Evolutionary conservation across 495 filamentous ascomycete genomes (phyloP).

Genomic region (Neurospora sp.): DNA sequence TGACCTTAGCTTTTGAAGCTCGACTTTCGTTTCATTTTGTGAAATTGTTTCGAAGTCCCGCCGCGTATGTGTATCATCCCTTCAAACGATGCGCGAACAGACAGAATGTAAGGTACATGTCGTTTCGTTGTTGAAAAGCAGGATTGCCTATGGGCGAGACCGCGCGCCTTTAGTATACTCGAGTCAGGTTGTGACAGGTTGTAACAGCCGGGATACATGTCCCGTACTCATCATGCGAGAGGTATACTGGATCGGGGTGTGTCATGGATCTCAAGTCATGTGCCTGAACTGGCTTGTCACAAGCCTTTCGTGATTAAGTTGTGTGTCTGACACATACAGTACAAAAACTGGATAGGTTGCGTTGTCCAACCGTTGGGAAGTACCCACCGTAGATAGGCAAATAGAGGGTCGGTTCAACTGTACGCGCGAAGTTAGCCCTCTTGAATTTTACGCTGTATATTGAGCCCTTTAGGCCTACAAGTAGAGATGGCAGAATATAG

Average conservation of each 20-base stretch:
- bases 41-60: not conserved
- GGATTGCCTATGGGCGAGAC: not conserved
- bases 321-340: not conserved
- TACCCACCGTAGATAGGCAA: not conserved
- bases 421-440: not conserved
- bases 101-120: not conserved
- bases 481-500: not conserved
- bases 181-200: not conserved
- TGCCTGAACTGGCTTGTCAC: not conserved
- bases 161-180: not conserved
- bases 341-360: not conserved
- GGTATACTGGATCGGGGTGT: not conserved
- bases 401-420: not conserved
- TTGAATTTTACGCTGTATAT: not conserved
- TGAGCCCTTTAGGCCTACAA: not conserved
- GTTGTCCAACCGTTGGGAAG: not conserved
- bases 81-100: not conserved
- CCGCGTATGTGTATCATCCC: not conserved
- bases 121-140: not conserved
- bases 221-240: not conserved
- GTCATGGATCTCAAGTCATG: not conserved
- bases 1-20: not conserved
- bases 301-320: not conserved
- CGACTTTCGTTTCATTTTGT: not conserved
- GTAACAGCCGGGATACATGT: not conserved